Base-by-base conservation (phyloP, 1,284 basidiomycete species). In the Sporisorium sorghi region DNA sequence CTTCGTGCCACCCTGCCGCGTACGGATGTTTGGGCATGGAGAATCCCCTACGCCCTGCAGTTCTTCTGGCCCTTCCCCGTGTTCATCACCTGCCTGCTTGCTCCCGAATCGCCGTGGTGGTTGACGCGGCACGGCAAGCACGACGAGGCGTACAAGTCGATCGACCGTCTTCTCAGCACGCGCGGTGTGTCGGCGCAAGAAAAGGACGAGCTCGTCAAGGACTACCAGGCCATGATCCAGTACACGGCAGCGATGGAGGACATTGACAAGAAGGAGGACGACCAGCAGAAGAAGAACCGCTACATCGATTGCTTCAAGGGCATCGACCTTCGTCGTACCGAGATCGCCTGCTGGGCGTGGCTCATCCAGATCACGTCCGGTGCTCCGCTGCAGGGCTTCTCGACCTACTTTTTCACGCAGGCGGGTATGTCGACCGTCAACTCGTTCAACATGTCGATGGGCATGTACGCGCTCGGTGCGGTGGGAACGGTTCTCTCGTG, bases 221-320 rank as follows among this genome's bases (percentile, higher is more conserved):
- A 86, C 73, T 83, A 83, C 10, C 73, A 87, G 42, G 86, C 86
- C 50, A 86, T 87, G 72, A 84, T 86, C 67, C 77, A 84, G 11
- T 84, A 86, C 72, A 86, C 86, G 30, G 86, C 85, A 46, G 86
- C 87, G 53, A 83, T 86, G 75, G 78, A 84, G 15, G 81, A 86
- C 64, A 86, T 86, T 40, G 85, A 84, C 59, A 83, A 83, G 47
- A 55, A 85, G 17, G 86, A 87, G 63, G 81, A 80, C 61, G 52
- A 82, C 53, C 63, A 80, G 12, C 55, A 78, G 10, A 77, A 59
- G 7, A 85, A 85, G 0, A 83, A 82, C 9, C 76, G 79, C 7
- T 87, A 87, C 79, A 39, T 82, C 9, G 86, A 87, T 68, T 87
- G 87, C 80, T 87, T 88, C 85, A 80, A 81, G 44, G 87, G 85